Percentiles rank a stretch among this genome's conserved stretches.
phyloP scores from a whole-genome alignment of 2,329 filamentous ascomycete genomes.

The Ceratocystis alfenasii region DNA sequence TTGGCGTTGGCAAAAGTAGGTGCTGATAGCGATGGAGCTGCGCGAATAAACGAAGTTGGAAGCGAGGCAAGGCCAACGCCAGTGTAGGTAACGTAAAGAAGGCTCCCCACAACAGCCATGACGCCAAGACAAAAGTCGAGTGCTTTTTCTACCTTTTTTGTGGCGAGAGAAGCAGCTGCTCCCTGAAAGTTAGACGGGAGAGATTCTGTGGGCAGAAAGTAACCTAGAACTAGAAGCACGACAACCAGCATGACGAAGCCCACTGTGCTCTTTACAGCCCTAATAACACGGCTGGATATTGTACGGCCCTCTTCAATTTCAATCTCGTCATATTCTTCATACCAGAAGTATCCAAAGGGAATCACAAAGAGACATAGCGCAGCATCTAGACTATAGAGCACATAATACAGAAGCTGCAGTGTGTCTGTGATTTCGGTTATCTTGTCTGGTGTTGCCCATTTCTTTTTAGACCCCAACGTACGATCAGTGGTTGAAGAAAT shows the following conservation, averaged over 20 bases:
- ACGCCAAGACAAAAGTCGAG: constrained; percentile 81
- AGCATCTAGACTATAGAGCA: constrained; percentile 82
- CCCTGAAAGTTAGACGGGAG: constrained; percentile 76
- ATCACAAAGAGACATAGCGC: constrained; percentile 79
- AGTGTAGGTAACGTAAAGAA: constrained; percentile 82
- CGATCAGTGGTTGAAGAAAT: constrained; percentile 76
- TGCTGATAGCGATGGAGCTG: constrained; percentile 72
- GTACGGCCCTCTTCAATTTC: constrained; percentile 70
- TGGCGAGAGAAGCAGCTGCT: constrained; percentile 34
- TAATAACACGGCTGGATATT: constrained; percentile 57
- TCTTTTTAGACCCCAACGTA: constrained; percentile 70
- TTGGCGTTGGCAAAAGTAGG: constrained; percentile 68
- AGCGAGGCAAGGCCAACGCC: constrained; percentile 78
- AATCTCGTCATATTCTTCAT: constrained; percentile 92
- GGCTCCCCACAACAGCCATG: constrained; percentile 73
- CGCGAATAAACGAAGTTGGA: constrained; percentile 84
- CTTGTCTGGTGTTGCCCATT: constrained; percentile 79
- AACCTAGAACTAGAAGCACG: constrained; percentile 79
- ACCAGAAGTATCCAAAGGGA: constrained; percentile 96
- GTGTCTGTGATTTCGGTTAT: constrained; percentile 68
- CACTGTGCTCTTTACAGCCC: constrained; percentile 82
- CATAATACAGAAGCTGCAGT: constrained; percentile 82
- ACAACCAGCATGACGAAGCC: constrained; percentile 70
- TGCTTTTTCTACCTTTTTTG: constrained; percentile 81
- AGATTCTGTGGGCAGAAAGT: constrained; percentile 70